A percentile compares a stretch with the other conserved stretches of the same genome.
These are phyloP conservation scores for Diaporthe citrichinensis DNA, from an alignment of 2,329 filamentous ascomycete species.

Conservation along the genomic window DNA sequence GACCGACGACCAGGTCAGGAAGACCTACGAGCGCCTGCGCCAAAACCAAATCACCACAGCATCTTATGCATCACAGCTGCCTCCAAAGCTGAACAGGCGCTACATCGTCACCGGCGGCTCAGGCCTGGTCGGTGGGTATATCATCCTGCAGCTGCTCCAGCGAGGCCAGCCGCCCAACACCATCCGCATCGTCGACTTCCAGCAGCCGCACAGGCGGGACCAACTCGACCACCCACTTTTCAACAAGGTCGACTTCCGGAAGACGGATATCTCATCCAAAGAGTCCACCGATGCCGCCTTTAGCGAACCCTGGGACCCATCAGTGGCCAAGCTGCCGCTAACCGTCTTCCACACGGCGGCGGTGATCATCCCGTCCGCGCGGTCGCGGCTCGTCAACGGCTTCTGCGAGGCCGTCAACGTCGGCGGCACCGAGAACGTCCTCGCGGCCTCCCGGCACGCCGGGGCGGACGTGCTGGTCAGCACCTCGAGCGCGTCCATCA, in stretches of 20 bases:
- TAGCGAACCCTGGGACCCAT: conserved; percentile 59
- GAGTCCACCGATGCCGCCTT: conserved; percentile 62
- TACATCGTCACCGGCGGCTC: conserved; percentile 56
- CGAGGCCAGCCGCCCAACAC: conserved; percentile 64
- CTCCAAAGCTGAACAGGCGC: conserved; percentile 52
- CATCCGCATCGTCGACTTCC: conserved; percentile 69
- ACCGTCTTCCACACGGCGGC: conserved; percentile 71
- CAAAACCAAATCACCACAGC: conserved; percentile 47
- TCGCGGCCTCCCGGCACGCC: conserved; percentile 56
- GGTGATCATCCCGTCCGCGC: conserved; percentile 60
- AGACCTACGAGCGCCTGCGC: conserved; percentile 51
- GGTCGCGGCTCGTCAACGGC: conserved; percentile 55
- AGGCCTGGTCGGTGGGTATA: conserved; percentile 70
- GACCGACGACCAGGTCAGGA: conserved; percentile 49
- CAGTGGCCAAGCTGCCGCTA: conserved; percentile 59
- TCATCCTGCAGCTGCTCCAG: conserved; percentile 66
- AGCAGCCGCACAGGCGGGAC: conserved; percentile 57
- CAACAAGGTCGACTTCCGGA: conserved; percentile 56
- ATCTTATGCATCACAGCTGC: conserved; percentile 48
- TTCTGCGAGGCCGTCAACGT: conserved; percentile 61
- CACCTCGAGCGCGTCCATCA: conserved; percentile 62
- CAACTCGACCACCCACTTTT: conserved; percentile 54
- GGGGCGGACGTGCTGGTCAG: conserved; percentile 61
- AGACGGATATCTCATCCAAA: conserved; percentile 65
- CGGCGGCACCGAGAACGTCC: conserved; percentile 60